phyloP scores from a whole-genome alignment of 2,329 filamentous ascomycete species.

The Cordyceps tenuipes region DNA sequence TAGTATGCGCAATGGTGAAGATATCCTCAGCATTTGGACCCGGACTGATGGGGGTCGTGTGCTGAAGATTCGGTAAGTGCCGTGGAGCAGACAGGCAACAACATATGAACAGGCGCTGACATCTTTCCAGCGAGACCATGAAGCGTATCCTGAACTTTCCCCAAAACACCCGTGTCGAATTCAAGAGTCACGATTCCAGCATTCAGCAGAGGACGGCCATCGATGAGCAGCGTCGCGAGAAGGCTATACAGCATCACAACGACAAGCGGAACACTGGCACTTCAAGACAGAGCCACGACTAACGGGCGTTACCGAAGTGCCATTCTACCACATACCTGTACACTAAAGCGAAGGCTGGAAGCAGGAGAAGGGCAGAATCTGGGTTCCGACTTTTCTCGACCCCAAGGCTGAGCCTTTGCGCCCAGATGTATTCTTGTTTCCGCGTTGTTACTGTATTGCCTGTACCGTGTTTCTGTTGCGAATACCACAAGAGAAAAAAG shows the following conservation, averaged over 20 bases:
- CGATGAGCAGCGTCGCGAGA: slow-evolving; percentile 85
- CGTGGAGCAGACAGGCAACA: not conserved
- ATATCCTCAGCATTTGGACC: slow-evolving; percentile 97
- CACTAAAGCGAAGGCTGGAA: slow-evolving; percentile 5
- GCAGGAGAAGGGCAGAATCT: not conserved
- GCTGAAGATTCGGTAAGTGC: slow-evolving; percentile 81
- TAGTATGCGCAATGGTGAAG: slow-evolving; percentile 89
- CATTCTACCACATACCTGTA: slow-evolving; percentile 5
- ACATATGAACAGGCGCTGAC: not conserved
- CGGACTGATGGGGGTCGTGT: slow-evolving; percentile 87
- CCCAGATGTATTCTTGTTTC: slow-evolving; percentile 12
- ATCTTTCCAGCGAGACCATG: slow-evolving; percentile 67
- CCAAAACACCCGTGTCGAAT: slow-evolving; percentile 80
- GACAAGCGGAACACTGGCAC: slow-evolving; percentile 30
- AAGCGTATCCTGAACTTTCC: slow-evolving; percentile 84
- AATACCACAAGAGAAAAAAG: not conserved
- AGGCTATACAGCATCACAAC: slow-evolving; percentile 45
- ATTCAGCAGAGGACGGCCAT: slow-evolving; percentile 87
- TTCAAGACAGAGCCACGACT: slow-evolving; percentile 27
- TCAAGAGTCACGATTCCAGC: slow-evolving; percentile 93
- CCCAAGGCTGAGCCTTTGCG: slow-evolving; percentile 2
- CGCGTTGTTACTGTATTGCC: slow-evolving; percentile 7
- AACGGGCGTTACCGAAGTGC: slow-evolving; percentile 10
- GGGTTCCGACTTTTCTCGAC: slow-evolving; percentile 2
- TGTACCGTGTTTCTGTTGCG: not conserved